Evolutionary conservation across 768 basidiomycete species (phyloP).

Genomic region (Mycena albidolilacea): DNA sequence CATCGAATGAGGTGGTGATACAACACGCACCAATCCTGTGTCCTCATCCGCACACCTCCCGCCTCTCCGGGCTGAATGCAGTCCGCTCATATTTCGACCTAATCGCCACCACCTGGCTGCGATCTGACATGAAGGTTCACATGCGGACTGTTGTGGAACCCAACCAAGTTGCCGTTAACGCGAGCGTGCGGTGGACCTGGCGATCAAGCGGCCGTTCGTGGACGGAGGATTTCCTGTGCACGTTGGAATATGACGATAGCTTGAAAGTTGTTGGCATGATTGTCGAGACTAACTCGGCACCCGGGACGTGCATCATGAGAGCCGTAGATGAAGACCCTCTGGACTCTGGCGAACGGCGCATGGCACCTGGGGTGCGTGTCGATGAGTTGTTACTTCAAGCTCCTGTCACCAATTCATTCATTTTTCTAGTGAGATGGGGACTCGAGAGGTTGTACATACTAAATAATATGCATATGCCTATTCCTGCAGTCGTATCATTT

Average conservation of each 20-base stretch:
- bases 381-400: background rate
- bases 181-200: constrained; percentile 64
- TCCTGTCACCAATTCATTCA: no score
- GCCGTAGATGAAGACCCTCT: constrained; percentile 53
- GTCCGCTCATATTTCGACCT: constrained; percentile 67
- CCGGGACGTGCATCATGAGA: constrained; percentile 63
- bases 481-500: no score
- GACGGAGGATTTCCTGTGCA: constrained; percentile 63
- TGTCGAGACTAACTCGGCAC: constrained; percentile 56
- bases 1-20: constrained; percentile 52
- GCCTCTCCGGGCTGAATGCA: constrained; percentile 59
- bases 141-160: constrained; percentile 44
- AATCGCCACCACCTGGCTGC: constrained; percentile 61
- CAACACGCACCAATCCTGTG: constrained; percentile 58
- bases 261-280: constrained; percentile 58
- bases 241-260: constrained; percentile 59
- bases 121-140: constrained; percentile 48
- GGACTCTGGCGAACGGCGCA: constrained; percentile 12
- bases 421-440: no score
- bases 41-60: constrained; percentile 51
- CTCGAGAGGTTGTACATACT: no score
- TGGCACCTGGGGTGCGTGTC: constrained; percentile 12
- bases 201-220: constrained; percentile 58
- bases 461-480: no score
- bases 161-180: constrained; percentile 50